Conservation (phyloP, 805 yeast species). For the Schwanniomyces yamadae region DNA sequence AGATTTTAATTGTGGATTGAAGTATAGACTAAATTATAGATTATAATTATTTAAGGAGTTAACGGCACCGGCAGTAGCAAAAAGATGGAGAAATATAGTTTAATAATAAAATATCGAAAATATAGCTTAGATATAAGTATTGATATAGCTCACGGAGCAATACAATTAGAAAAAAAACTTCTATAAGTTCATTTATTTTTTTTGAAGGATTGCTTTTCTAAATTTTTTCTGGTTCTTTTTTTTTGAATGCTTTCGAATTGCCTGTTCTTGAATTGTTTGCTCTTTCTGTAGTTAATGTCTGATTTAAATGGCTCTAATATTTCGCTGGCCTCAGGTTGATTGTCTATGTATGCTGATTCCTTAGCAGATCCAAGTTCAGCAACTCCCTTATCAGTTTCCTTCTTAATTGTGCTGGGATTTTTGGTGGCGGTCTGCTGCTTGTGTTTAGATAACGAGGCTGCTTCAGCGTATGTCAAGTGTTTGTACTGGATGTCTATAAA, state of each 20-base stretch:
- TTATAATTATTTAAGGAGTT: no score
- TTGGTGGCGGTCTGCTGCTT: conserved; percentile 20
- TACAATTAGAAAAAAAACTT: no score
- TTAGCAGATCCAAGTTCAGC: conserved; percentile 2
- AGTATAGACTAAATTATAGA: no score
- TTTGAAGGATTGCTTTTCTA: no score
- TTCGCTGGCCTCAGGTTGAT: conserved; percentile 11
- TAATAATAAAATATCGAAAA: no score
- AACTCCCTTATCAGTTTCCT: conserved; percentile 1
- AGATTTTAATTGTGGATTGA: no score
- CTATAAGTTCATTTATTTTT: no score
- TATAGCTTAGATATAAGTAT: no score
- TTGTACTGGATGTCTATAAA: conserved; percentile 36
- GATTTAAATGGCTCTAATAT: conserved; percentile 17
- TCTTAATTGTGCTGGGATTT: conserved; percentile 5
- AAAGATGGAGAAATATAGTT: no score
- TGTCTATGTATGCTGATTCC: conserved; percentile 10
- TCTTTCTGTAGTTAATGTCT: conserved; percentile 16
- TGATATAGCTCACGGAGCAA: no score
- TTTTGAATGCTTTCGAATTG: conserved; percentile 18
- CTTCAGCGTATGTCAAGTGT: conserved; percentile 46
- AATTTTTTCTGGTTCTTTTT: conserved; percentile 14
- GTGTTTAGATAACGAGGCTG: conserved; percentile 29
- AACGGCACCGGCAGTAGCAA: no score
- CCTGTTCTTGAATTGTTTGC: conserved; percentile 16